Conservation (phyloP, 2,329 filamentous ascomycete genomes). For the Penicillium vulpinum region DNA sequence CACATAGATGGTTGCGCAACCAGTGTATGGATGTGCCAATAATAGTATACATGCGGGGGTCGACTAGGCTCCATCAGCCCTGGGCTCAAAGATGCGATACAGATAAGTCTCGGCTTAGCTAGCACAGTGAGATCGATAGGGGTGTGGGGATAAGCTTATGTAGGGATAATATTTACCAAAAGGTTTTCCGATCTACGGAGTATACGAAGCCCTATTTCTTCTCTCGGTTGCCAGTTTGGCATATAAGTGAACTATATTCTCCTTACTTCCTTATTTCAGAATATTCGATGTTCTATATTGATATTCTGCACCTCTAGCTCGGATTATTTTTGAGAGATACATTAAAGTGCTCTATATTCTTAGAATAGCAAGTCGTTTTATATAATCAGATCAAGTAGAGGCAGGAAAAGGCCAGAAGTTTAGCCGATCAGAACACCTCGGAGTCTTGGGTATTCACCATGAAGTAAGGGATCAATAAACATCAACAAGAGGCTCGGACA, state of each 20-base stretch:
- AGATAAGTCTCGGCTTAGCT: not conserved
- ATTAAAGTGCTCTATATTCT: not conserved
- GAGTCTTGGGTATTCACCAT: not conserved
- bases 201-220: not conserved
- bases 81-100: not conserved
- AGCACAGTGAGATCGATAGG: not conserved
- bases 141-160: not conserved
- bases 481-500: too few species aligned
- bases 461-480: not conserved
- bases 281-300: not conserved
- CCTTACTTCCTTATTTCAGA: not conserved
- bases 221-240: not conserved
- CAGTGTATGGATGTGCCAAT: not conserved
- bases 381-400: not conserved
- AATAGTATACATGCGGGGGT: not conserved
- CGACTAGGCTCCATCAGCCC: not conserved
- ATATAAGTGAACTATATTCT: not conserved
- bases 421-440: not conserved
- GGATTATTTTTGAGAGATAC: not conserved
- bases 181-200: not conserved
- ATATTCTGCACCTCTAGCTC: not conserved
- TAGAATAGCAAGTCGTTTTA: not conserved
- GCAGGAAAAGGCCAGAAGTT: not conserved
- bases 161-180: not conserved
- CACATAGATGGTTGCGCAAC: not conserved